phyloP scores from a whole-genome alignment of 169 alveolate species.

The Plasmodium gallinaceum region DNA sequence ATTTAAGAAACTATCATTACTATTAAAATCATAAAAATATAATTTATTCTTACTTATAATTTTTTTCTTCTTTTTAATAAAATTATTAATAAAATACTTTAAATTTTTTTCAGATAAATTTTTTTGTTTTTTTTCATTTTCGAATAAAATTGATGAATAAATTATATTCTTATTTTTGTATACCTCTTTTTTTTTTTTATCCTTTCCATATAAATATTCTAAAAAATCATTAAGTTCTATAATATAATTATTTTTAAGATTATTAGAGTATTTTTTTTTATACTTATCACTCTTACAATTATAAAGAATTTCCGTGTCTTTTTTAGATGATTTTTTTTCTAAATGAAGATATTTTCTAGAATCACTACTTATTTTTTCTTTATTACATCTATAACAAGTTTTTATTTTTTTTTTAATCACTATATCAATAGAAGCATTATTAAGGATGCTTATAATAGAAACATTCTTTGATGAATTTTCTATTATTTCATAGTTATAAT shows the following conservation, averaged over 20 bases:
- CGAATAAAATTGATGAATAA: neutral
- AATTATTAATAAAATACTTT: neutral
- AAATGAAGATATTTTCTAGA: no score
- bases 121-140: neutral
- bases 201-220: neutral
- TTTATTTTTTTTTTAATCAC: no score
- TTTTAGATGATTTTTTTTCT: no score
- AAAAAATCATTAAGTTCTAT: neutral
- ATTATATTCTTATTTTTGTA: neutral
- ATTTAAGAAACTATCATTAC: neutral
- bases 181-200: neutral
- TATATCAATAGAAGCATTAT: no score
- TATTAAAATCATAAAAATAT: neutral
- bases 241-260: neutral
- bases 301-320: no score
- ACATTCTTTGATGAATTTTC: neutral
- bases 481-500: conserved; percentile 19
- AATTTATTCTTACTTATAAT: neutral
- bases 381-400: no score
- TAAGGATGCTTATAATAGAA: no score
- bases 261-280: no score
- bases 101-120: neutral
- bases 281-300: no score
- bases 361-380: no score
- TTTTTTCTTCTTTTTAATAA: neutral